Conservation (phyloP, 2,329 filamentous ascomycete species). For the Aspergillus fischeri region DNA sequence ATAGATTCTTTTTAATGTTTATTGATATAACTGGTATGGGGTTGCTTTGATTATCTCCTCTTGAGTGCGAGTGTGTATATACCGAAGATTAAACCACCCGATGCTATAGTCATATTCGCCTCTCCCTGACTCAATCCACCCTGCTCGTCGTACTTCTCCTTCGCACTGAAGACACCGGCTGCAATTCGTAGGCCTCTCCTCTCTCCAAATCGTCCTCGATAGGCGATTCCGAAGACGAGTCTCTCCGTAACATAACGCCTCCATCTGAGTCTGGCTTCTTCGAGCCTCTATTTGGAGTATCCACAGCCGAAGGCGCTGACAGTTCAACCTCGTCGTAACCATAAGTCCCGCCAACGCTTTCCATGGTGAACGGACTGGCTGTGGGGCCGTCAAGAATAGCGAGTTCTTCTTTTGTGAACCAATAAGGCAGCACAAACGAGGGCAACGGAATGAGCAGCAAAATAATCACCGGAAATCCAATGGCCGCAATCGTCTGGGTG, state of each 20-base stretch:
- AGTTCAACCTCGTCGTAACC: slow-evolving; percentile 28
- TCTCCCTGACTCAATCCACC: slow-evolving; percentile 7
- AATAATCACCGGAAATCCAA: slow-evolving; percentile 75
- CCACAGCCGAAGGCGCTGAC: not conserved
- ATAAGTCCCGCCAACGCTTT: slow-evolving; percentile 65
- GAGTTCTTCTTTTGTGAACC: slow-evolving; percentile 60
- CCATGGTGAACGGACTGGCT: slow-evolving; percentile 71
- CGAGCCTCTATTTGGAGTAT: not conserved
- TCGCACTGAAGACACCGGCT: slow-evolving; percentile 22
- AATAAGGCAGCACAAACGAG: slow-evolving; percentile 58
- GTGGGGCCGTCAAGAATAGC: slow-evolving; percentile 66
- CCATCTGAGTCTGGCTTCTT: slow-evolving; percentile 10
- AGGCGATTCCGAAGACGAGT: slow-evolving; percentile 23
- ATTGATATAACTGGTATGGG: not conserved
- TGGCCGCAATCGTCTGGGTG: slow-evolving; percentile 76
- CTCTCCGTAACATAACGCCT: slow-evolving; percentile 16
- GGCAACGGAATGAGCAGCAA: slow-evolving; percentile 64
- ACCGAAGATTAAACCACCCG: too few species aligned
- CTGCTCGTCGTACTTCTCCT: slow-evolving; percentile 27
- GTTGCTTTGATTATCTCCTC: not conserved
- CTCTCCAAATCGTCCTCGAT: slow-evolving; percentile 40
- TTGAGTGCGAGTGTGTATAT: not conserved
- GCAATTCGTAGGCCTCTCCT: slow-evolving; percentile 39
- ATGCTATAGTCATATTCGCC: not conserved
- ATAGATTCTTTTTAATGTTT: not conserved